Conservation (phyloP, 1,284 basidiomycete species). For the Trametes polyzona region DNA sequence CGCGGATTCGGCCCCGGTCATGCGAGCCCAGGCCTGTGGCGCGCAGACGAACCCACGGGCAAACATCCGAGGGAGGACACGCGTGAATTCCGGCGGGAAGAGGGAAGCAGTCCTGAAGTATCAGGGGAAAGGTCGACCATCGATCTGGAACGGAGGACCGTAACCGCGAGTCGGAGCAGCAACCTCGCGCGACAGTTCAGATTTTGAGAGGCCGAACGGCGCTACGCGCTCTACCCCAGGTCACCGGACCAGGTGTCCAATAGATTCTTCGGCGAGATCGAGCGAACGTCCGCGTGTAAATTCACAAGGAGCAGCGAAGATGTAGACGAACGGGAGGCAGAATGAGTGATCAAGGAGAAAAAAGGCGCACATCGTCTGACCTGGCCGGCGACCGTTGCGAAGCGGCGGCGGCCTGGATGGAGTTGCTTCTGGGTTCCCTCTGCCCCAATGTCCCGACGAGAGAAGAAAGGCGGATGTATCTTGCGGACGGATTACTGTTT, state of each 20-base stretch:
- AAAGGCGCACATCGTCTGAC: background rate
- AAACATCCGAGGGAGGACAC: conserved; percentile 3
- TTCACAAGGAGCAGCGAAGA: no score
- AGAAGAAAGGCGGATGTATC: background rate
- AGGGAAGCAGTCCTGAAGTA: background rate
- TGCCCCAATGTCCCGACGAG: background rate
- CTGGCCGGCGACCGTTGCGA: conserved; percentile 18
- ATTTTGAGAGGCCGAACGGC: no score
- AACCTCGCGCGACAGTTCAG: no score
- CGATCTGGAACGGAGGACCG: no score
- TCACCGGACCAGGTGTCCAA: background rate
- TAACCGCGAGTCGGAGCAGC: no score
- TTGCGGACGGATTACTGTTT: background rate
- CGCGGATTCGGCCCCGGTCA: conserved; percentile 19
- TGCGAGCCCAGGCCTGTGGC: conserved; percentile 15
- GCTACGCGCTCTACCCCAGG: no score
- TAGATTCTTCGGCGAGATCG: no score
- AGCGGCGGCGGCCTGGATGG: background rate
- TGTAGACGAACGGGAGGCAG: no score
- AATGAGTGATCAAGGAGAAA: background rate
- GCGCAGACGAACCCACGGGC: conserved; percentile 1
- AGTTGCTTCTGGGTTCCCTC: background rate
- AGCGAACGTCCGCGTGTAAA: no score
- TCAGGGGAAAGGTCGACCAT: no score
- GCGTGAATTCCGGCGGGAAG: conserved; percentile 1